Evolutionary conservation across 495 filamentous ascomycete genomes (phyloP), one percentile per base, ranked within the genome.

Genomic region (Xylaria palmicola): DNA sequence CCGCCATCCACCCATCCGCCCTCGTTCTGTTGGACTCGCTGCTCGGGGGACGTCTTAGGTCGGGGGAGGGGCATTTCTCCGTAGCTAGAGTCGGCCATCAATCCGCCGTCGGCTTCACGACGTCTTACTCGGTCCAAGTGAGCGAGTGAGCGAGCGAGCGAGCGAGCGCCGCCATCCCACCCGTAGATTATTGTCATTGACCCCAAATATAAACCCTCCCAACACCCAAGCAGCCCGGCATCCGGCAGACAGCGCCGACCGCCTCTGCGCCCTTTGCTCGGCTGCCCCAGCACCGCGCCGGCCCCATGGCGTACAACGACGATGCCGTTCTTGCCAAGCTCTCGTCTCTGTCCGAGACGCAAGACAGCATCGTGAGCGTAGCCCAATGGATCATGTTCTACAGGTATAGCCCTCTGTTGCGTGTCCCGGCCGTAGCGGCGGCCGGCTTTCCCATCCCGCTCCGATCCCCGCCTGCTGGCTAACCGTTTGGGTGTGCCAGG

Each of bases 331-430:
- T 89, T 65, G 90, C 94, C 49, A 97, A 97, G 83, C 87, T 99
- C 27, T 94, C 92, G 27, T 88, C 91, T 39, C 83, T 99, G 47
- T 96, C 96, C 76, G 94, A 98, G 78, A 92, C 90, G 12, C 92
- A 98, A 71, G 94, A 98, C 65, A 91, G 90, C 76, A 96, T 98
- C 67, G 91, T 95, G 47, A 90, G 90, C 48, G 92, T 95, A 51
- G 88, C 92, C 44, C 93, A 97, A 88, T 99, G 95, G 95, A 90
- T 99, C 58, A 92, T 98, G 89, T 99, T 98, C 72, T 92, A 99
- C 77, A 87, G 92, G 93, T 96, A 89, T 67, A 76, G 40, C 30
- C 41, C 56, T 63, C 60, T 36, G 3, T 41, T 30, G 44, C 40
- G 20, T 17, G n/a, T 41, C n/a, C 12, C 26, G 10, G 13, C 26